Base-by-base conservation (phyloP, 1,139 yeast species). In the Debaryomycetaceae sp. region DNA sequence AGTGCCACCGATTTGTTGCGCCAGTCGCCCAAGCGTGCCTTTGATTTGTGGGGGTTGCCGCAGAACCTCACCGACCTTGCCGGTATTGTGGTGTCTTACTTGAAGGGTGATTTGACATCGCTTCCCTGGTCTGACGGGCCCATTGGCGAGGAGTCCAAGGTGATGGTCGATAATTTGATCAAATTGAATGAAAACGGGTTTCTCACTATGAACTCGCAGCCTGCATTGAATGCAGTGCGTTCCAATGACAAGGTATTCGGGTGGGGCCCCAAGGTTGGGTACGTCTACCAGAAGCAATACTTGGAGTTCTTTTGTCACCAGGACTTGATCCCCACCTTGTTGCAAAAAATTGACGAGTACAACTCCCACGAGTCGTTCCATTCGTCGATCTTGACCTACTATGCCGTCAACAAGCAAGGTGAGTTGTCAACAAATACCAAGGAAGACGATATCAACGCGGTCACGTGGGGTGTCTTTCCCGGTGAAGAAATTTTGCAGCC, bases 61-160 rank as follows among this genome's bases (percentile, higher is more conserved):
- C 62, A 61, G 23, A 48, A 68, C 11, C 51, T 76, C 25, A 49
- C 62, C 15, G 91, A 85, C 28, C 60, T 91, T 34, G 68, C 83
- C 15, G 55, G 64, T 3, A 63, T 89, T 34, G 77, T 88, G 23
- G 64, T 76, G 31, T 58, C 63, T 14, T 89, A 85, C 56, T 61
- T 91, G 46, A 60, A 71, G 16, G 94, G 95, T 20, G 72, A 77
- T 32, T 57, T 86, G 41, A 66, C 71, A 35, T 78, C 93, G 16
- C 71, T 91, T 46, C 98, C 98, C 16, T 91, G 98, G 98, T 83
- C 93, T 13, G 98, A 91, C 56, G 83, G 89, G 11, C 83, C 95
- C 12, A 72, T 89, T 43, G 81, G 88, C 24, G 71, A 71, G 24
- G 98, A 91, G 58, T 78, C 89, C 13, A 70, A 73, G 19, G 56